Conservation (phyloP, 306 rosid species). For the Citrullus colocynthis region DNA sequence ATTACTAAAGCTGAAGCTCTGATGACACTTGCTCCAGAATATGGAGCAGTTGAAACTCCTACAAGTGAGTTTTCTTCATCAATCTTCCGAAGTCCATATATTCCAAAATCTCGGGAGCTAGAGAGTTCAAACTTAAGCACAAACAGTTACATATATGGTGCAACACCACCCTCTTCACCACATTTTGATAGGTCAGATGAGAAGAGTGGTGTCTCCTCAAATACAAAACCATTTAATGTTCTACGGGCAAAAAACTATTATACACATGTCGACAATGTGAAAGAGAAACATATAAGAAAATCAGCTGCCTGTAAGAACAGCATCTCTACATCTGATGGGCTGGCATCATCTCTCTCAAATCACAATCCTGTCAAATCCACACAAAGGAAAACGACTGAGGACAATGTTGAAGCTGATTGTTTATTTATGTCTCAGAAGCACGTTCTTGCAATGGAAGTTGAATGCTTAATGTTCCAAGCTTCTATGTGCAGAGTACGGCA, state of each 20-base stretch:
- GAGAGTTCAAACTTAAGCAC: slow-evolving; percentile 64
- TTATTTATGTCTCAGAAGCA: slow-evolving; percentile 48
- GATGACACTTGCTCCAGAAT: slow-evolving; percentile 92
- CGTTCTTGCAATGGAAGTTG: slow-evolving; percentile 73
- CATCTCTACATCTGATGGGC: slow-evolving; percentile 37
- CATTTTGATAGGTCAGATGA: slow-evolving; percentile 57
- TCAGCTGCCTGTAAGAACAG: slow-evolving; percentile 22
- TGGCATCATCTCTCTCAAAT: slow-evolving; percentile 33
- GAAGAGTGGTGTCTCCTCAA: slow-evolving; percentile 37
- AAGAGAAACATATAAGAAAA: slow-evolving; percentile 43
- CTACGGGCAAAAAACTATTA: slow-evolving; percentile 49
- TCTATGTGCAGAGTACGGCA: slow-evolving; percentile 88
- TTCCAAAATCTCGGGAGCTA: slow-evolving; percentile 53
- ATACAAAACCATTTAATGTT: slow-evolving; percentile 32
- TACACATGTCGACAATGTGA: slow-evolving; percentile 52
- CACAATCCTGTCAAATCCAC: slow-evolving; percentile 32
- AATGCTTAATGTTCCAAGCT: slow-evolving; percentile 70
- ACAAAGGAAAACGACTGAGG: slow-evolving; percentile 46
- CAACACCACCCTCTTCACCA: slow-evolving; percentile 80
- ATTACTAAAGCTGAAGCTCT: slow-evolving; percentile 87
- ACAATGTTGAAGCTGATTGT: slow-evolving; percentile 43
- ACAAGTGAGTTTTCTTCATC: slow-evolving; percentile 60
- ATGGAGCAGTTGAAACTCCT: slow-evolving; percentile 92
- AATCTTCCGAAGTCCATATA: slow-evolving; percentile 72
- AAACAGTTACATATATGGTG: slow-evolving; percentile 64